Base-by-base conservation (phyloP, 1,139 yeast species). In the Pichia sp. region DNA sequence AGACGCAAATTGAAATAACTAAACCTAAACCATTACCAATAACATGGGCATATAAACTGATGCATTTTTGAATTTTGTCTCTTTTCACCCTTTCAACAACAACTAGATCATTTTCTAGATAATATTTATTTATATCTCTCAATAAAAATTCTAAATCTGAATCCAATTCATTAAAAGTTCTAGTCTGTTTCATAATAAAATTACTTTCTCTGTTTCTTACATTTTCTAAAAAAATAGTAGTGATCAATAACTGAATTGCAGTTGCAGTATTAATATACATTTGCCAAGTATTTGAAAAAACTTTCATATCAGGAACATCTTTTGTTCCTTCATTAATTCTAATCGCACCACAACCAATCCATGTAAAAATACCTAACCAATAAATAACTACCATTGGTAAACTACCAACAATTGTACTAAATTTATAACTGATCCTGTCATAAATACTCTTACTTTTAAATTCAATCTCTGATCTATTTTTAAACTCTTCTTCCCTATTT, bases 21-120 rank as follows among this genome's bases (percentile, higher is more conserved):
- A 66, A 58, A 28, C 72, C 72, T 30, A 65, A 51, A 49, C 70
- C 70, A 26, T 69, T 63, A 43, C 71, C 71, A 42, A 68, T 58
- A 36, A 68, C 48, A 43, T 63, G 68, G 3, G 70, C 70, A 46
- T 68, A 68, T 50, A 59, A 61, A 37, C 65, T 66, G 34, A 68
- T 65, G 8, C 30, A 41, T 16, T 48, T 45, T 25, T 56, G 55
- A 34, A 61, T 58, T 9, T 54, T 55, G 30, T 48, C 53, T 26
- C 61, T 56, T 10, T 49, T 41, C 28, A 60, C 45, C 7, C 55
- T 50, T 29, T 61, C 47, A 4, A 55, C 59, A 23, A 57, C 43
- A 3, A 56, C 54, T 7, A 56, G 51, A n/a, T 42, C 46, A 36
- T 63, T 63, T 23, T 53, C 59, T 3, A 55, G 53, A 9, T 43